These are phyloP conservation scores for Daldinia bambusicola DNA, from an alignment of 495 filamentous ascomycete genomes.

Conservation along the genomic window DNA sequence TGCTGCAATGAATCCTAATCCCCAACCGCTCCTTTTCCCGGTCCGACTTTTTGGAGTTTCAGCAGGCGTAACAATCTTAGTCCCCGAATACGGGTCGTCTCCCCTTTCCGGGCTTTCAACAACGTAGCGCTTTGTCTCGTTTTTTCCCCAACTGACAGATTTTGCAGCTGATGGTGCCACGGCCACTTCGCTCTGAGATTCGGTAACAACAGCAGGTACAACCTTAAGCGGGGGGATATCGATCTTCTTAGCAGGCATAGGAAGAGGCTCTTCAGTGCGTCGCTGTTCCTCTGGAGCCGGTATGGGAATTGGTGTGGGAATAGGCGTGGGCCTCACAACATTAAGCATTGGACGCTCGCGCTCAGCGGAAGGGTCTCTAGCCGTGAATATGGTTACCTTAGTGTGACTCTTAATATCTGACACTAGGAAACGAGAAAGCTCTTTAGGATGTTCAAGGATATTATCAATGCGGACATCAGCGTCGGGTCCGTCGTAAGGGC, in stretches of 20 bases:
- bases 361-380: constrained; percentile 60
- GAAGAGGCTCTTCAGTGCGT: constrained; percentile 16
- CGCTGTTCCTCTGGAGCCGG: constrained; percentile 54
- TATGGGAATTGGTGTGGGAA: constrained; percentile 56
- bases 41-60: constrained; percentile 44
- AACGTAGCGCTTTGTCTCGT: constrained; percentile 69
- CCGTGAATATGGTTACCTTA: constrained; percentile 49
- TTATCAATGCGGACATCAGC: constrained; percentile 65
- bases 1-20: constrained; percentile 48
- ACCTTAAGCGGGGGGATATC: constrained; percentile 13
- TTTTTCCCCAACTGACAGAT: constrained; percentile 68
- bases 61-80: constrained; percentile 39
- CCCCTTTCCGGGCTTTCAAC: constrained; percentile 62
- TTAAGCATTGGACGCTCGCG: constrained; percentile 63
- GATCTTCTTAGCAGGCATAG: constrained; percentile 29
- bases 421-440: constrained; percentile 43
- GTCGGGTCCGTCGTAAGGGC: constrained; percentile 63
- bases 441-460: constrained; percentile 50
- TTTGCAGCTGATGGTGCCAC: constrained; percentile 52
- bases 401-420: constrained; percentile 19
- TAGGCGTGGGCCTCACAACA: constrained; percentile 62
- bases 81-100: constrained; percentile 44
- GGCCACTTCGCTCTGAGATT: constrained; percentile 36
- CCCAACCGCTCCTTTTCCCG: constrained; percentile 54
- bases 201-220: constrained; percentile 22